Percentiles rank a stretch among this genome's conserved stretches.
These are phyloP conservation scores for Dactylellina parvicollis DNA, from an alignment of 2,329 filamentous ascomycete species.

Conservation along the genomic window DNA sequence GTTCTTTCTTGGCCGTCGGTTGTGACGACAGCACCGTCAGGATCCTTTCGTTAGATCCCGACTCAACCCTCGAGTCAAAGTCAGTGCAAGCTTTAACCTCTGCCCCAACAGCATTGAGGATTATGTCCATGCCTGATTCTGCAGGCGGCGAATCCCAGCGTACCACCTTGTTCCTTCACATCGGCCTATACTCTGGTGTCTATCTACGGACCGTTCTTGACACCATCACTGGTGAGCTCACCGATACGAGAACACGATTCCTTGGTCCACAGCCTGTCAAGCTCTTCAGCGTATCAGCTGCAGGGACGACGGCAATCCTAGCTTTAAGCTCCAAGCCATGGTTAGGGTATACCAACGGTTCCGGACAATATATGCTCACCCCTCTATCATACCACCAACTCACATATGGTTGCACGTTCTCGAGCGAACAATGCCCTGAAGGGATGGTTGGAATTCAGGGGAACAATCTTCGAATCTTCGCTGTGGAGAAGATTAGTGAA, in stretches of 20 bases:
- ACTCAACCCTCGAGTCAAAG: conserved; percentile 89
- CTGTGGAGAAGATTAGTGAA: conserved; percentile 83
- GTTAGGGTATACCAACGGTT: conserved; percentile 79
- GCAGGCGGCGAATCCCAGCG: conserved; percentile 74
- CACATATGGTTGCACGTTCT: conserved; percentile 96
- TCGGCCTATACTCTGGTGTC: conserved; percentile 92
- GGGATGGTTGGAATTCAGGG: conserved; percentile 94
- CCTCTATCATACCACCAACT: conserved; percentile 87
- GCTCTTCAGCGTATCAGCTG: conserved; percentile 88
- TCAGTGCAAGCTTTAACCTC: conserved; percentile 94
- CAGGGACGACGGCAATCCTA: conserved; percentile 83
- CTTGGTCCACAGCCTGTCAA: conserved; percentile 89
- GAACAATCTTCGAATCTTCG: conserved; percentile 86
- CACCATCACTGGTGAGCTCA: conserved; percentile 93
- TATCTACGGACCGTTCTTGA: conserved; percentile 95
- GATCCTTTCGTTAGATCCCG: conserved; percentile 87
- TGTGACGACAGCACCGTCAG: conserved; percentile 97
- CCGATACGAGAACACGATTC: conserved; percentile 93
- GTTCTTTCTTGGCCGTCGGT: conserved; percentile 92
- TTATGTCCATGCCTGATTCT: conserved; percentile 96
- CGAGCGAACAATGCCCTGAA: conserved; percentile 90
- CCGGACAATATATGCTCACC: conserved; percentile 78
- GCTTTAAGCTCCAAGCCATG: conserved; percentile 93
- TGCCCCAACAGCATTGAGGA: conserved; percentile 84
- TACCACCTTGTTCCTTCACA: conserved; percentile 90